phyloP scores from a whole-genome alignment of 2,329 filamentous ascomycete genomes.

The Ophiostoma montium region DNA sequence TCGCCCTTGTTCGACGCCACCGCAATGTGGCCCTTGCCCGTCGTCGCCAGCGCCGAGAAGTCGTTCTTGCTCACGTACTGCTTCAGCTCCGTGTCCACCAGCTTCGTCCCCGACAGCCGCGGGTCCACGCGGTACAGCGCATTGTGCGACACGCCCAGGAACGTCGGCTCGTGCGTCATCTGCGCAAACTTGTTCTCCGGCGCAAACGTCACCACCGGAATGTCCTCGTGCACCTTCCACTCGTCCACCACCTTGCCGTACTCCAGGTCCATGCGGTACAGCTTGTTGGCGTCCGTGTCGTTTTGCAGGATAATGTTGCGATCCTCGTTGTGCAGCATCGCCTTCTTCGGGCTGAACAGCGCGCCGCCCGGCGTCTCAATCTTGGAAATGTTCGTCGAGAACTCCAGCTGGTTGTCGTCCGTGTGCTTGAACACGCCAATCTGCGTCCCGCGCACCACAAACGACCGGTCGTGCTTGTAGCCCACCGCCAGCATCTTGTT shows the following conservation, averaged over 20 bases:
- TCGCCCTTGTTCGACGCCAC: constrained; percentile 97
- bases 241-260: constrained; percentile 97
- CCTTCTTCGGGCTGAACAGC: constrained; percentile 86
- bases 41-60: constrained; percentile 87
- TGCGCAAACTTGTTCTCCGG: constrained; percentile 97
- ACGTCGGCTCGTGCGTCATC: constrained; percentile 90
- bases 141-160: constrained; percentile 84
- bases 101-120: constrained; percentile 75
- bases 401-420: constrained; percentile 80
- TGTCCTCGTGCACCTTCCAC: constrained; percentile 96
- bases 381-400: constrained; percentile 93
- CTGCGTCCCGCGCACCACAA: constrained; percentile 92
- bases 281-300: constrained; percentile 65
- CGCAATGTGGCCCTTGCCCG: constrained; percentile 90
- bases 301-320: constrained; percentile 83
- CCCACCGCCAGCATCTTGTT: constrained; percentile 94
- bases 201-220: constrained; percentile 79
- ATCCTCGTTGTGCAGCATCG: constrained; percentile 90
- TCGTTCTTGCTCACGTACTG: constrained; percentile 96
- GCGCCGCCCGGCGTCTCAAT: constrained; percentile 78
- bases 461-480: constrained; percentile 93
- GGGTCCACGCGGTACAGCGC: constrained; percentile 90
- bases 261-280: constrained; percentile 96
- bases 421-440: constrained; percentile 99
- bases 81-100: constrained; percentile 86